Base-by-base conservation (phyloP, 1,284 basidiomycete genomes). In the Rhodotorula sp. region DNA sequence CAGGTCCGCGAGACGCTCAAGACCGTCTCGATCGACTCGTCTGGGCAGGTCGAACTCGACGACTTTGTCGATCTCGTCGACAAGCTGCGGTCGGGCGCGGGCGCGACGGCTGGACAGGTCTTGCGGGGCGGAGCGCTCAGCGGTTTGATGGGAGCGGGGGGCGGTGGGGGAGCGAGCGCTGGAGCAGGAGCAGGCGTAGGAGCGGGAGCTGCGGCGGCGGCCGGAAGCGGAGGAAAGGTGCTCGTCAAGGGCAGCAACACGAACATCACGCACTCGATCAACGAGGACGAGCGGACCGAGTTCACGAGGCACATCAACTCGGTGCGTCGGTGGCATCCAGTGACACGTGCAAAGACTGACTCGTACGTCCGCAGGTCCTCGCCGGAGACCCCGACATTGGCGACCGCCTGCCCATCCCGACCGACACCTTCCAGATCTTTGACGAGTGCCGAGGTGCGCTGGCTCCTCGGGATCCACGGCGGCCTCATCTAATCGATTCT, bases 401-500 rank as follows among this genome's bases (percentile, higher is more conserved):
- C 28, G 81, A 84, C 69, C 86, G 93, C 52, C 85, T 94, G 68
- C 95, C 94, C 18, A 94, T 99, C 76, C 94, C 94, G 1, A 95
- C 93, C n/a, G 86, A 93, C 74, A 98, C 93, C 31, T 97, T 99
- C 92, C 96, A 99, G 78, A 86, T 99, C 67, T 99, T 99, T 77
- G 96, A 99, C 80, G 95, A 99, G 81, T 91, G 89, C 81, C 87
- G 89, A 79, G 84, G 84, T 84, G 64, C 62, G 80, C 76, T 44
- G 9, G 40, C 40, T 44, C 40, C 3, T 10, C 13, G 40, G 40
- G 13, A 18, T 16, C 11, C 37, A 37, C 28, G 20, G 37, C 63
- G 40, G 16, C 11, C 10, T 18, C 40, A 11, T 7, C 40, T 55
- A 13, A 18, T 13, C 8, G 24, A 55, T 2, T n/a, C 37, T 24